A percentile compares a stretch with the other conserved stretches of the same genome.
Conservation (phyloP, 2,329 filamentous ascomycete genomes). For the Talaromyces sp. region DNA sequence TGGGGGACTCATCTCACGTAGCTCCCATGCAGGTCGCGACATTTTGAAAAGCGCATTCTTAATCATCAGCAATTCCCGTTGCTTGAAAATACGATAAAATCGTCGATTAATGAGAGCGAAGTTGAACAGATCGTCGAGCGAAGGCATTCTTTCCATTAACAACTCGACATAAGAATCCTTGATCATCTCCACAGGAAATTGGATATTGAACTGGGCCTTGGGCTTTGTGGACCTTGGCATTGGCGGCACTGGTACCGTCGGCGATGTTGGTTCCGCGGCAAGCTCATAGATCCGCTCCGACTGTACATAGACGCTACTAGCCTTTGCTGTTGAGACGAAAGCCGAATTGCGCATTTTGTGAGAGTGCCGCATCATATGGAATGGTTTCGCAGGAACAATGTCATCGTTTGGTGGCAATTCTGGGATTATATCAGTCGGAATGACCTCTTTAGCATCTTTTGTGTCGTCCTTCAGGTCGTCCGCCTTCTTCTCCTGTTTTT, state of each 20-base stretch:
- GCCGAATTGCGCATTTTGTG: conserved; percentile 21
- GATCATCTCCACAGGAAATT: conserved; percentile 48
- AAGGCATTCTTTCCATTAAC: conserved; percentile 55
- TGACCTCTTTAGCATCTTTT: conserved; percentile 3
- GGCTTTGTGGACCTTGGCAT: conserved; percentile 6
- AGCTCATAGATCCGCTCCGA: conserved; percentile 38
- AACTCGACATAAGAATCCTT: conserved; percentile 52
- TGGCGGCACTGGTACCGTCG: background rate
- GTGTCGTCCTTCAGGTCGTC: background rate
- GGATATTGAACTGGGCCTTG: conserved; percentile 20
- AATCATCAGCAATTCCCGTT: conserved; percentile 58
- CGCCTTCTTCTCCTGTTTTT: background rate
- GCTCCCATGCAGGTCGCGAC: conserved; percentile 63
- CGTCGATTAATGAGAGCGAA: conserved; percentile 57
- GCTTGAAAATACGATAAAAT: conserved; percentile 62
- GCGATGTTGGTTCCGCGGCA: conserved; percentile 29
- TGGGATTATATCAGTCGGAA: background rate
- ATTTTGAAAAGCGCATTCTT: conserved; percentile 54
- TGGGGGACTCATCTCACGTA: conserved; percentile 60
- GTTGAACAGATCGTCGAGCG: conserved; percentile 58
- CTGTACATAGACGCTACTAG: conserved; percentile 21
- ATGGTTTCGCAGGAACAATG: conserved; percentile 28
- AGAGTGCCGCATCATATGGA: background rate
- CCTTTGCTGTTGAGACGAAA: conserved; percentile 22
- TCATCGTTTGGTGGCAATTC: conserved; percentile 17